Evolutionary conservation across 805 yeast species (phyloP), one percentile per base, ranked within the genome.

Genomic region (Monosporozyma unispora): DNA sequence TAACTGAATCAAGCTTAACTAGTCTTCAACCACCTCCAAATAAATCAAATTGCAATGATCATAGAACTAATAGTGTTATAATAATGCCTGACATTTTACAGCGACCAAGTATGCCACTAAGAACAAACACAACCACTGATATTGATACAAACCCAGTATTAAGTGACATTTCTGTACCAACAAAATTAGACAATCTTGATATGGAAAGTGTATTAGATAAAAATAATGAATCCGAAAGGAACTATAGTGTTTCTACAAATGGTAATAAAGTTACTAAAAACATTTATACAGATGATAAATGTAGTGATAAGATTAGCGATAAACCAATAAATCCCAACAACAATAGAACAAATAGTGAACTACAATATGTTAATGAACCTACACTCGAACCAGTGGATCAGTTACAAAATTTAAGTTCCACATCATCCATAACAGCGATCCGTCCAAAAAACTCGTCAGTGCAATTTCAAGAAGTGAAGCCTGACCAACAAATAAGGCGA

Each of bases 121-220:
- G 40, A 28, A 40, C 38, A 7, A 60, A 65, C 12, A 64, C 68
- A 1, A 64, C 68, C 1, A 64, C 68, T 2, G 57, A 60, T 42
- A 37, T 64, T 12, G 67, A 57, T 38, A 63, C 62, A 1, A 62
- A 57, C 43, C 64, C 67, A 4, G 66, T 63, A 7, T 44, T 63
- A 31, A 62, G 67, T 49, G 50, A 61, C 49, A 57, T 50, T 9
- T 52, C 64, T 4, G 47, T 60, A 23, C 62, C 66, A 8, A 48
- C 49, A n/a, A 51, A 52, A n/a, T 38, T 45, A 18, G 48, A 45
- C 23, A 33, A 33, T n/a, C 14, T 33, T 16, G 44, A 46, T 27
- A 46, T 45, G 35, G 25, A 37, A 14, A 14, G n/a, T 25, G 29
- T n/a, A 6, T 25, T 21, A 28, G 19, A 25, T 35, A 28, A 16